These are phyloP conservation scores for Lepiota subincarnata DNA, from an alignment of 768 basidiomycete genomes.

Conservation along the genomic window DNA sequence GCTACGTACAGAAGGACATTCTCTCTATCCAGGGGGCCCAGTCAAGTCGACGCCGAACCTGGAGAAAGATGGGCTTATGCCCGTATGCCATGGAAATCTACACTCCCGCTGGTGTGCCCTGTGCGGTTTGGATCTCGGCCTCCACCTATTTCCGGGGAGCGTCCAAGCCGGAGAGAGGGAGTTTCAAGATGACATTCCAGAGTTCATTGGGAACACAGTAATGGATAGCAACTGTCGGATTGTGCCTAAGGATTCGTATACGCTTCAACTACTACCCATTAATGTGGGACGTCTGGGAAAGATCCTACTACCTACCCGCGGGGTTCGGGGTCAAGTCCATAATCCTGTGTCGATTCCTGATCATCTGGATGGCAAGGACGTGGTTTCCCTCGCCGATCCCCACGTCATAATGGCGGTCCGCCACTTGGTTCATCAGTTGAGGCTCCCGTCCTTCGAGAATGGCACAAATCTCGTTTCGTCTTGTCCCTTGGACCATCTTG, in stretches of 20 bases:
- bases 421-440: constrained; percentile 9
- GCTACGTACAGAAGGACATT: constrained; percentile 39
- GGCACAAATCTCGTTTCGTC: constrained; percentile 5
- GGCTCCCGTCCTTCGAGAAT: constrained; percentile 6
- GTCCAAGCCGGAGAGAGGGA: neutral
- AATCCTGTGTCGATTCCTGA: neutral
- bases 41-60: constrained; percentile 1
- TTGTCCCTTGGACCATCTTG: constrained; percentile 28
- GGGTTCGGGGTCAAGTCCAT: neutral
- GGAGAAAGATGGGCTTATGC: neutral
- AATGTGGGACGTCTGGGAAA: constrained; percentile 17
- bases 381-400: constrained; percentile 32
- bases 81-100: neutral
- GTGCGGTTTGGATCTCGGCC: constrained; percentile 1
- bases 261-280: constrained; percentile 27
- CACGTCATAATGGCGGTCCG: constrained; percentile 27
- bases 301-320: neutral
- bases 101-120: constrained; percentile 7
- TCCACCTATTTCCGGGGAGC: neutral
- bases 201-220: neutral
- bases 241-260: constrained; percentile 20
- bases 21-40: constrained; percentile 18
- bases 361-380: constrained; percentile 5
- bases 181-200: neutral
- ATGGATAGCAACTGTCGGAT: constrained; percentile 18